Percentiles rank a stretch among this genome's conserved stretches.
Evolutionary conservation across 345 rosid species (phyloP).

Genomic region (Stellera chamaejasme): DNA sequence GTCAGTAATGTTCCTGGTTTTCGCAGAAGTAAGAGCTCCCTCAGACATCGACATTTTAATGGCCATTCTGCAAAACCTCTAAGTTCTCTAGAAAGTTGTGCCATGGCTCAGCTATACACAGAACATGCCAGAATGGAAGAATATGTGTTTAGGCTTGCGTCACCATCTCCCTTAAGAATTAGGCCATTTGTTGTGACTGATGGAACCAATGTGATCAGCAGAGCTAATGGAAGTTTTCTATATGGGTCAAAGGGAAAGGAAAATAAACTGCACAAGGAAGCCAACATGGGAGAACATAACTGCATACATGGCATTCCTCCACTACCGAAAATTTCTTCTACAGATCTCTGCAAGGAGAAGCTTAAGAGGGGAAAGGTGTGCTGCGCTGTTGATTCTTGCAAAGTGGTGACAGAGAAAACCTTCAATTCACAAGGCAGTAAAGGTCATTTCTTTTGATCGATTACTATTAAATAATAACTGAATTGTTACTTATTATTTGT

Average conservation of each 20-base stretch:
- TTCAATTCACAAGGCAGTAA: conserved; percentile 26
- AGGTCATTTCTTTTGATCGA: background rate
- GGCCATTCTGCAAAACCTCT: conserved; percentile 34
- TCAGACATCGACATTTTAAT: conserved; percentile 27
- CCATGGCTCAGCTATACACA: conserved; percentile 55
- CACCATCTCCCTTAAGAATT: conserved; percentile 27
- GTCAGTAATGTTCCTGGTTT: conserved; percentile 18
- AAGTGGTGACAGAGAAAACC: conserved; percentile 15
- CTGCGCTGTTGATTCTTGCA: conserved; percentile 18
- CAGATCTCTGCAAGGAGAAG: conserved; percentile 27
- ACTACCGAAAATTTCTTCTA: conserved; percentile 32
- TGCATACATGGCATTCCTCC: conserved; percentile 33
- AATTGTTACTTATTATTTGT: conserved; percentile 1
- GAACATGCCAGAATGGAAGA: conserved; percentile 41
- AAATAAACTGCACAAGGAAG: conserved; percentile 20
- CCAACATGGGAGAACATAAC: conserved; percentile 14
- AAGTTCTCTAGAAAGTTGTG: conserved; percentile 51
- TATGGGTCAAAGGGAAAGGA: conserved; percentile 7
- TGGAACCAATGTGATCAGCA: conserved; percentile 44
- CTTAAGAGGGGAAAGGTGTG: conserved; percentile 21
- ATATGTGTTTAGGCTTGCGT: conserved; percentile 30
- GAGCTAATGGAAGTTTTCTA: conserved; percentile 22
- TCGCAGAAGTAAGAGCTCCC: conserved; percentile 28
- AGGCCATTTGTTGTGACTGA: conserved; percentile 60
- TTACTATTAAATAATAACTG: background rate